Percentiles rank a stretch among this genome's conserved stretches.
phyloP scores from a whole-genome alignment of 1,284 basidiomycete genomes.

The Cystobasidiaceae sp. region DNA sequence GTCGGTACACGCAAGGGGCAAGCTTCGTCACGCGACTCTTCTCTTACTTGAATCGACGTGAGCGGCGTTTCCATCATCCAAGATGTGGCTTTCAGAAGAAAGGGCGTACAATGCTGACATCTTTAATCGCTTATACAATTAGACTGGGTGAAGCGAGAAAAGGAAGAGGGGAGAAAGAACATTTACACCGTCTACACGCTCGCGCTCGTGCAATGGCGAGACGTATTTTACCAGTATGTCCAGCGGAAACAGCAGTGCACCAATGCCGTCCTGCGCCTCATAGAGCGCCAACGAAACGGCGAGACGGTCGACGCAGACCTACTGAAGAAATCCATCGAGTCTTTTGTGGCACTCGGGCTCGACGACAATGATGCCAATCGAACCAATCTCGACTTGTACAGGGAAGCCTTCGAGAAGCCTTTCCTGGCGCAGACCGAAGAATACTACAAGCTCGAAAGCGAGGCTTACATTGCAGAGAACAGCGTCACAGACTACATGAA shows the following conservation, averaged over 20 bases:
- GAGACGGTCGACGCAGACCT: constrained; percentile 88
- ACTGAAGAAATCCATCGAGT: constrained; percentile 93
- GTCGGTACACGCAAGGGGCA: constrained; percentile 91
- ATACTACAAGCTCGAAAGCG: constrained; percentile 88
- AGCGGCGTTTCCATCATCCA: not conserved
- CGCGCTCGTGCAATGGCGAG: constrained; percentile 91
- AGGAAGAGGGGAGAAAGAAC: constrained; percentile 93
- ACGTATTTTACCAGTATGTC: constrained; percentile 81
- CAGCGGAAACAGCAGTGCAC: constrained; percentile 76
- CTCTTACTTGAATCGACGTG: constrained; percentile 85
- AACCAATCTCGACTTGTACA: constrained; percentile 90
- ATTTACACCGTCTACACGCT: constrained; percentile 97
- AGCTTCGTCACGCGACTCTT: constrained; percentile 94
- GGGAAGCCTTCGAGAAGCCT: constrained; percentile 79
- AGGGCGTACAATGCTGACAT: not conserved
- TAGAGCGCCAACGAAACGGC: constrained; percentile 89
- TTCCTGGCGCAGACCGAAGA: constrained; percentile 84
- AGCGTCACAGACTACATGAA: constrained; percentile 94
- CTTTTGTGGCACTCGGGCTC: constrained; percentile 90
- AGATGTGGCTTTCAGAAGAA: not conserved
- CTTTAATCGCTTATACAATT: not conserved
- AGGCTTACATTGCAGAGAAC: constrained; percentile 82
- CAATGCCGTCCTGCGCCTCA: constrained; percentile 77
- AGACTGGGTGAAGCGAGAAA: constrained; percentile 96
- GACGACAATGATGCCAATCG: constrained; percentile 88